Base-by-base conservation (phyloP, 2,329 filamentous ascomycete genomes). In the Alternaria conjuncta region DNA sequence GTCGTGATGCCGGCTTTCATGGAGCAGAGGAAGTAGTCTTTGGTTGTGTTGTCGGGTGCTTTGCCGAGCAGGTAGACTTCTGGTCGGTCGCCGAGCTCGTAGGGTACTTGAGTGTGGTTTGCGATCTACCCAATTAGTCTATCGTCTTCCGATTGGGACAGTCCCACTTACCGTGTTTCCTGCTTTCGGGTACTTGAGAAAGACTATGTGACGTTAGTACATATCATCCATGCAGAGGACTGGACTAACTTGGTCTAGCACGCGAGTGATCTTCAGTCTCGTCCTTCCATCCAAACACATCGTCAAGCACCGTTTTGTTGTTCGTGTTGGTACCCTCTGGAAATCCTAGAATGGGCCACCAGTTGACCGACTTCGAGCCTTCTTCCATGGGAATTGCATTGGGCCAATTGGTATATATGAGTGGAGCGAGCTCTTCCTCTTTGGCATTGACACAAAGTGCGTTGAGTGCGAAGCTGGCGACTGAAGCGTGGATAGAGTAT, bases 11-110 rank as follows among this genome's bases (percentile, higher is more conserved):
- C 30, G 4, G 60, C 50, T 23, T 63, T 59, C 60, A 63, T 58
- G 2, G 60, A 63, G 32, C 60, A 63, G 25, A 63, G 55, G 3
- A 63, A 63, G 32, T 63, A 63, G 49, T 63, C 60, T 3, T 25
- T 5, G n/a, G 60, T 59, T 1, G 55, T 58, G 30, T 58, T 54
- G 12, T 63, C 55, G 7, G 60, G 60, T 1, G 55, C 55, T 45
- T 63, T 63, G 30, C 60, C 56, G 11, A 63, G 60, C 15, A 63
- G 55, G 43, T 63, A 63, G 2, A 54, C 60, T 21, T 58, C 60
- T 32, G 60, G 13, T 47, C 60, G 44, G 32, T 57, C 58, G 7
- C 47, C 55, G 3, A 21, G 20, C 20, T 44, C 47, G 20, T 59
- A 59, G 0, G 47, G 47, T 3, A 57, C 30, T 36, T 58, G 49